Evolutionary conservation across 106 monocot species (phyloP).

Genomic region (Chionographis japonica): DNA sequence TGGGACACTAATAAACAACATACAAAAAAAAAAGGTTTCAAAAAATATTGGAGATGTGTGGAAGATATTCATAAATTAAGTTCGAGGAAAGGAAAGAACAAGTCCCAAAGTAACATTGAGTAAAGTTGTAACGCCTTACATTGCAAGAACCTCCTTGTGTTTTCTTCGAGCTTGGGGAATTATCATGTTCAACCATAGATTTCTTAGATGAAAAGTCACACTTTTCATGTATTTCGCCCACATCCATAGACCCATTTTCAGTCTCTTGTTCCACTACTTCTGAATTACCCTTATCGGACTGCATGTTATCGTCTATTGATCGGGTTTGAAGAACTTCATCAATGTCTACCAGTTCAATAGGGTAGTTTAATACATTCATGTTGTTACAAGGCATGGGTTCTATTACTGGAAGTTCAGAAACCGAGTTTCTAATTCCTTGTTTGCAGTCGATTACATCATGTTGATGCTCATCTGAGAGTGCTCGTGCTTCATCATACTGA

Average conservation of each 20-base stretch:
- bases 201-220: conserved; percentile 17
- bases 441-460: conserved; percentile 15
- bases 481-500: conserved; percentile 23
- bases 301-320: not conserved
- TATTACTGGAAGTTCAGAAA: not conserved
- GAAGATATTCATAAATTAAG: no score
- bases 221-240: conserved; percentile 6
- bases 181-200: conserved; percentile 14
- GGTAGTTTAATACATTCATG: not conserved
- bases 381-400: not conserved
- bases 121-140: conserved; percentile 17
- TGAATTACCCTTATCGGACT: conserved; percentile 2
- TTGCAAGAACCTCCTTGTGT: conserved; percentile 21
- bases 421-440: conserved; percentile 18
- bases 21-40: no score
- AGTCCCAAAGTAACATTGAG: not conserved
- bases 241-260: not conserved
- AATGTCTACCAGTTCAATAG: not conserved
- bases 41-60: no score
- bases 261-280: conserved; percentile 19
- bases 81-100: not conserved
- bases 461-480: conserved; percentile 10
- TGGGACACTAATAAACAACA: no score
- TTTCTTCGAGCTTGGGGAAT: conserved; percentile 20
- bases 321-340: conserved; percentile 17